phyloP scores from a whole-genome alignment of 495 filamentous ascomycete species.

The Penicillium coffeae region DNA sequence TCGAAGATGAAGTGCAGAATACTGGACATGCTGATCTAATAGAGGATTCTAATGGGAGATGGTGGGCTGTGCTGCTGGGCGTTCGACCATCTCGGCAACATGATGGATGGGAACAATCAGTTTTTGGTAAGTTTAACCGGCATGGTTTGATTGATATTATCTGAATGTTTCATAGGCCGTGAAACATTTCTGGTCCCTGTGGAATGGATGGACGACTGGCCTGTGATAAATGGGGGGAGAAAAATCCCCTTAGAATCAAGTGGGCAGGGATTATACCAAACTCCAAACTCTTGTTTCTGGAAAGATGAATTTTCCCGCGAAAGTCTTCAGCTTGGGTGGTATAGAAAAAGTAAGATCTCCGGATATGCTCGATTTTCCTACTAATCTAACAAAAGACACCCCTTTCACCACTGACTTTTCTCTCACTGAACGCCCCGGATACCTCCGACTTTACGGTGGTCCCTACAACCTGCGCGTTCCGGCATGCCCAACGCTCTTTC shows the following conservation, averaged over 20 bases:
- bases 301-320: slow-evolving; percentile 34
- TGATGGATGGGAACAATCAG: slow-evolving; percentile 33
- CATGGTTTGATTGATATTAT: neutral
- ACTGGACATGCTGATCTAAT: slow-evolving; percentile 45
- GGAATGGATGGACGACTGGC: slow-evolving; percentile 47
- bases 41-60: slow-evolving; percentile 37
- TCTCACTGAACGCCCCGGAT: slow-evolving; percentile 29
- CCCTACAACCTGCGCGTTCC: slow-evolving; percentile 39
- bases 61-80: slow-evolving; percentile 46
- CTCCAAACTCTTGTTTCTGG: slow-evolving; percentile 24
- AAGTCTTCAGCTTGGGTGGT: slow-evolving; percentile 35
- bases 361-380: neutral
- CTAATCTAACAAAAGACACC: slow-evolving; percentile 22
- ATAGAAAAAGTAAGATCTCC: slow-evolving; percentile 34
- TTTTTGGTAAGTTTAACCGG: slow-evolving; percentile 25
- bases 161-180: slow-evolving; percentile 25
- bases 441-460: slow-evolving; percentile 38
- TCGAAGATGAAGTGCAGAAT: slow-evolving; percentile 35
- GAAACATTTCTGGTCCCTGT: slow-evolving; percentile 46
- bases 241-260: slow-evolving; percentile 36
- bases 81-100: slow-evolving; percentile 32
- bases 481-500: slow-evolving; percentile 37
- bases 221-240: slow-evolving; percentile 40
- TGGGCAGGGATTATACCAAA: slow-evolving; percentile 27
- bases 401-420: slow-evolving; percentile 30